Evolutionary conservation across 768 basidiomycete species (phyloP).

Genomic region (Kwoniella dejecticola): DNA sequence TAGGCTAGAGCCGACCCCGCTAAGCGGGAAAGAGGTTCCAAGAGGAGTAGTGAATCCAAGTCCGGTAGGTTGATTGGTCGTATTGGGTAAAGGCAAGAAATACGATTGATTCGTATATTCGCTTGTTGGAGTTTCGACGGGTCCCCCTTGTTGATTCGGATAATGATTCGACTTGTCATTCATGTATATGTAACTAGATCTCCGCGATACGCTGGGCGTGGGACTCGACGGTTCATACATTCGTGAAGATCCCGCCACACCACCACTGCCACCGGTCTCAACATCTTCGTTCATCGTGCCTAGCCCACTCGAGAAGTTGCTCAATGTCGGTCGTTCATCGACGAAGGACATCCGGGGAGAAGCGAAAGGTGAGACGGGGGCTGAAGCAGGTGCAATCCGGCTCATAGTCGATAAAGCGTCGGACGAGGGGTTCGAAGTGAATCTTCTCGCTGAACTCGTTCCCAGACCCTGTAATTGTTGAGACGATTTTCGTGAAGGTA

Average conservation of each 20-base stretch:
- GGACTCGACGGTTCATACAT: slow-evolving; percentile 5
- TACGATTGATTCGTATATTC: slow-evolving; percentile 25
- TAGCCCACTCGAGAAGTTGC: not conserved
- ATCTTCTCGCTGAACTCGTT: not conserved
- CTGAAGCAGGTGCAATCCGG: slow-evolving; percentile 27
- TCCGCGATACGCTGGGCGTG: slow-evolving; percentile 35
- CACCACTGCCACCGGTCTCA: slow-evolving; percentile 4
- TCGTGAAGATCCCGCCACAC: not conserved
- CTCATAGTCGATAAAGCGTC: not conserved
- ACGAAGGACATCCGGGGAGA: slow-evolving; percentile 29
- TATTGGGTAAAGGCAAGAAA: slow-evolving; percentile 37
- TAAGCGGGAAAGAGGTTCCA: slow-evolving; percentile 18
- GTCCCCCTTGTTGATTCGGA: slow-evolving; percentile 2
- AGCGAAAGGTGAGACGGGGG: slow-evolving; percentile 38
- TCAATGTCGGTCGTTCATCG: slow-evolving; percentile 7
- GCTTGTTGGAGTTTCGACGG: slow-evolving; percentile 1
- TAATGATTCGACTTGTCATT: slow-evolving; percentile 26
- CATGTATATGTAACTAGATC: slow-evolving; percentile 42
- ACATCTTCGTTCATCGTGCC: slow-evolving; percentile 24
- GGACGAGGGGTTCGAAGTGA: slow-evolving; percentile 16
- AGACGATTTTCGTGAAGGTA: slow-evolving; percentile 37
- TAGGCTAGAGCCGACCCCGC: no score
- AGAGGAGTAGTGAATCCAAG: slow-evolving; percentile 16
- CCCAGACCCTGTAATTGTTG: slow-evolving; percentile 32
- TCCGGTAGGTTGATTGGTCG: slow-evolving; percentile 2